These are phyloP conservation scores for Fallopia convolvulus DNA, from an alignment of 148 eudicot species.

Conservation along the genomic window DNA sequence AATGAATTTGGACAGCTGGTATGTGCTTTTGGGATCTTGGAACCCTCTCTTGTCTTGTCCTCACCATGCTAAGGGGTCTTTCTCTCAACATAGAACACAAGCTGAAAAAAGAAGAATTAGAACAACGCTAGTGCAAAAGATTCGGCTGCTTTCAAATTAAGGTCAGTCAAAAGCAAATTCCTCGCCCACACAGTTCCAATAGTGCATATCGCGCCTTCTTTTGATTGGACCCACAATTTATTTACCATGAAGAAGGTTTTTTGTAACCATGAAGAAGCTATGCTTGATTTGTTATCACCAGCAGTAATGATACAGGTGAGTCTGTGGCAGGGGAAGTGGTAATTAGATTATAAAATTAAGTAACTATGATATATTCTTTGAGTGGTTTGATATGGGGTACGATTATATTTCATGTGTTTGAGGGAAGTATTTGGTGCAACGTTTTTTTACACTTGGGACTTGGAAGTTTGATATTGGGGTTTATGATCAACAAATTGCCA, in stretches of 20 bases:
- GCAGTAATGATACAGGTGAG: background rate
- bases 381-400: background rate
- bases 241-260: background rate
- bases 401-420: background rate
- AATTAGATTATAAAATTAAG: background rate
- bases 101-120: background rate
- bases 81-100: background rate
- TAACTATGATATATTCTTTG: background rate
- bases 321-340: background rate
- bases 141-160: background rate
- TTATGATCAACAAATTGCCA: background rate
- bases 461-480: background rate
- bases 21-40: slow-evolving; percentile 9
- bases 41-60: slow-evolving; percentile 12
- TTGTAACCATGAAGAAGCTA: background rate
- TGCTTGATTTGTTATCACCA: background rate
- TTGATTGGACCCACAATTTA: background rate
- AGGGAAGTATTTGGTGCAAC: background rate
- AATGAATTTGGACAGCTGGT: background rate
- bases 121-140: background rate
- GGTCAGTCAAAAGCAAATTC: slow-evolving; percentile 3
- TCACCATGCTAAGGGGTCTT: background rate
- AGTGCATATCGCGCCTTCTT: background rate
- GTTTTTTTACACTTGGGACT: background rate
- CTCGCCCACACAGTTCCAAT: background rate